These are phyloP conservation scores for Colletotrichum siamense DNA, from an alignment of 2,329 filamentous ascomycete species.

Conservation along the genomic window DNA sequence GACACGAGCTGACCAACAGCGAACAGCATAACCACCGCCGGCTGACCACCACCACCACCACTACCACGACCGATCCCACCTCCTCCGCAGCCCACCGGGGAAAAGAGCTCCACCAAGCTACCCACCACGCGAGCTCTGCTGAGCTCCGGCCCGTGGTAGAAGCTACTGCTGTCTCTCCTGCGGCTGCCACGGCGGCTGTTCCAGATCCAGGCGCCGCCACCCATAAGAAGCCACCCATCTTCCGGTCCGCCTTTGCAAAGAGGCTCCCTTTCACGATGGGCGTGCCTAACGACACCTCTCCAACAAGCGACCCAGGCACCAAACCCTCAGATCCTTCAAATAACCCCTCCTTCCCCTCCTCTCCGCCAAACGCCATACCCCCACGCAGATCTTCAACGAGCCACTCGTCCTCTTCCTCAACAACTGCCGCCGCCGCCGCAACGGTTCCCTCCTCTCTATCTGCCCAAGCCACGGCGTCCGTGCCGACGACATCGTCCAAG, in stretches of 20 bases:
- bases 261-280: constrained; percentile 15
- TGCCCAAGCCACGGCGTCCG: constrained; percentile 2
- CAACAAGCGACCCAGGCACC: constrained; percentile 1
- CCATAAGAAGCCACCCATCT: constrained; percentile 11
- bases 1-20: constrained; percentile 1
- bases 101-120: constrained; percentile 6
- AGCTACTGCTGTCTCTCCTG: background rate
- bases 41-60: background rate
- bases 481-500: constrained; percentile 35
- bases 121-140: constrained; percentile 7
- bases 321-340: constrained; percentile 11
- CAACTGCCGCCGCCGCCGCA: constrained; percentile 23
- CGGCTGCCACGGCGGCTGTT: background rate
- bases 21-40: background rate
- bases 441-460: background rate
- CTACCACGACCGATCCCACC: background rate
- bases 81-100: background rate
- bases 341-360: constrained; percentile 30
- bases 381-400: constrained; percentile 73
- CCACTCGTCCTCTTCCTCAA: constrained; percentile 27
- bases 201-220: background rate
- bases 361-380: constrained; percentile 69
- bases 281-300: constrained; percentile 6
- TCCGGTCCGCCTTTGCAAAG: background rate
- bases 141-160: background rate